Conservation (phyloP, 2,329 filamentous ascomycete species). For the Cadophora sp. region DNA sequence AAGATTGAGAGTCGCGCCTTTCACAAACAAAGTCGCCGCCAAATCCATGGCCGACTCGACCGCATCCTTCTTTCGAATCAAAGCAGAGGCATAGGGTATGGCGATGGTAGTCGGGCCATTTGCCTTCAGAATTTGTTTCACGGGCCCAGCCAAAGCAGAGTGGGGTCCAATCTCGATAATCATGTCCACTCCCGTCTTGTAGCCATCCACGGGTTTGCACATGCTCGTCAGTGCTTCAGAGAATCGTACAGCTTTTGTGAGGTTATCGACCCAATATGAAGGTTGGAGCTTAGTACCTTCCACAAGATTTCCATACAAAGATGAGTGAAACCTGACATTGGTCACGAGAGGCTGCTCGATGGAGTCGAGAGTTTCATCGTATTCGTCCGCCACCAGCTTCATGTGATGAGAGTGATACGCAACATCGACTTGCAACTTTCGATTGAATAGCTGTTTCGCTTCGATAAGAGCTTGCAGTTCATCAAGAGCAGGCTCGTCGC, state of each 20-base stretch:
- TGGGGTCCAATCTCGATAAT: slow-evolving; percentile 41
- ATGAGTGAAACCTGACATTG: slow-evolving; percentile 24
- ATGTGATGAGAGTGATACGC: slow-evolving; percentile 51
- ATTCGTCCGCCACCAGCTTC: slow-evolving; percentile 39
- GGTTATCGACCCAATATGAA: slow-evolving; percentile 54
- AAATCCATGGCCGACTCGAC: slow-evolving; percentile 54
- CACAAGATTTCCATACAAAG: slow-evolving; percentile 32
- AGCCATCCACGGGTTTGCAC: slow-evolving; percentile 15
- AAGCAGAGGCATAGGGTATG: slow-evolving; percentile 46
- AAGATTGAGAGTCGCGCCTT: slow-evolving; percentile 53
- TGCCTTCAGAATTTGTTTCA: slow-evolving; percentile 47
- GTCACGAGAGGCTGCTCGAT: slow-evolving; percentile 14
- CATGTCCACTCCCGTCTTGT: slow-evolving; percentile 41
- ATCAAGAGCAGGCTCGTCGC: slow-evolving; percentile 31
- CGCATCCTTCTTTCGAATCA: slow-evolving; percentile 59
- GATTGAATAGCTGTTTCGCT: slow-evolving; percentile 41
- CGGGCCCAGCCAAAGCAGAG: slow-evolving; percentile 45
- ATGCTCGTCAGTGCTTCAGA: slow-evolving; percentile 23
- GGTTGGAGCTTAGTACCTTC: slow-evolving; percentile 36
- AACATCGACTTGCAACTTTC: slow-evolving; percentile 46
- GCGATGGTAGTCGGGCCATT: slow-evolving; percentile 51
- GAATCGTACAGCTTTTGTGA: slow-evolving; percentile 53
- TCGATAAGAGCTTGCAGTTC: slow-evolving; percentile 29
- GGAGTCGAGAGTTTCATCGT: slow-evolving; percentile 27
- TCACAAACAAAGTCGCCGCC: slow-evolving; percentile 52